Base-by-base conservation (phyloP, 164 flowering plant genomes). In the Houttuynia cordata region DNA sequence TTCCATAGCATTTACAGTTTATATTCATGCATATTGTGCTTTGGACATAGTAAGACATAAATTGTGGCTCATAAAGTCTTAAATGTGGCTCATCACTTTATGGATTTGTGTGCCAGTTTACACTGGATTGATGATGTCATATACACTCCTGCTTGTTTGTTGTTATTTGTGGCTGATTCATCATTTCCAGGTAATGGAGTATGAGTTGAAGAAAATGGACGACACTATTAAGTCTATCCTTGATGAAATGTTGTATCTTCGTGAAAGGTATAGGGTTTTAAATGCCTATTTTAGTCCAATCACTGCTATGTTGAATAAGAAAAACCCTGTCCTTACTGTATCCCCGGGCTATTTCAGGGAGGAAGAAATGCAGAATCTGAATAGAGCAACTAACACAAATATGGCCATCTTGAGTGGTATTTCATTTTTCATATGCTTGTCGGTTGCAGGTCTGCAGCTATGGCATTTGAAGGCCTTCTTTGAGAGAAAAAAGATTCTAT, bases 391-490 rank as follows among this genome's bases (percentile, higher is more conserved):
- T 17, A 81, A 79, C 61, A 71, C 92, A 3, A 80, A 63, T 62
- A 85, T 85, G 95, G 81, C 76, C 34, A 61, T 66, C 49, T 71
- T 85, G 52, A 69, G 86, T 57, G 75, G 82, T 40, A n/a, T 58
- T 42, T 59, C 51, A 3, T 42, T 40, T 14, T 7, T 80, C 34
- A 74, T 87, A 64, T 82, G 90, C 73, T 51, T 84, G 18, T 78
- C 85, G 0, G 97, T 87, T 41, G 94, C 89, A 8, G 82, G 79
- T 21, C 59, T 85, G 76, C 96, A 89, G 61, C 56, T 86, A 23
- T 85, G 86, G 91, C 89, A 89, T 75, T 72, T 89, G 72, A 86
- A 89, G 81, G 64, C 80, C 56, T 53, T 58, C 34, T 59, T 51
- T 59, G 49, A 45, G 49, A 45, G 49, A 14, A 45, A 45, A 42